Conservation (phyloP, 352 stramenopile genomes). For the Phytophthora podocarpi region DNA sequence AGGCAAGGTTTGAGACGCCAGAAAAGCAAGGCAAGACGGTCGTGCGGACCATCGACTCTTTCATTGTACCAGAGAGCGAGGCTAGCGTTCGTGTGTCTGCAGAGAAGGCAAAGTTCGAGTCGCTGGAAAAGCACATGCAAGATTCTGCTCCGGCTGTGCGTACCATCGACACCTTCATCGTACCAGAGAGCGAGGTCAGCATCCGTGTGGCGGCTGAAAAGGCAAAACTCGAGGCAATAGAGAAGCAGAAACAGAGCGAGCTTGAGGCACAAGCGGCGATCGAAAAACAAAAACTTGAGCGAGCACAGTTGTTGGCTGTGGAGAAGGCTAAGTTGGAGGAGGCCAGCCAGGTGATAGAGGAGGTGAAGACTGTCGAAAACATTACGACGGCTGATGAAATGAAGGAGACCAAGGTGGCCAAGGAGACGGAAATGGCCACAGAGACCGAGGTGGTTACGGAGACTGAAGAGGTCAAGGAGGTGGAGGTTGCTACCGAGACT, state of each 20-base stretch:
- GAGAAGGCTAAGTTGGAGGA: slow-evolving; percentile 25
- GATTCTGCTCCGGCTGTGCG: slow-evolving; percentile 11
- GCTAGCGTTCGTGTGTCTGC: slow-evolving; percentile 27
- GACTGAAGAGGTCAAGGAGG: neutral
- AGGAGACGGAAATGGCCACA: neutral
- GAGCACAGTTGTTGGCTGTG: slow-evolving; percentile 11
- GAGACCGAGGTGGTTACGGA: neutral
- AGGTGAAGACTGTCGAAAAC: neutral
- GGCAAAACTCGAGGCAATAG: slow-evolving; percentile 44
- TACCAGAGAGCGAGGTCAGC: slow-evolving; percentile 39
- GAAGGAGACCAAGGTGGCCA: neutral
- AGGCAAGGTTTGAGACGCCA: slow-evolving; percentile 34
- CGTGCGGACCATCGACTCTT: slow-evolving; percentile 25
- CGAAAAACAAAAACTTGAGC: slow-evolving; percentile 28
- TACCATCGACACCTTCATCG: slow-evolving; percentile 46
- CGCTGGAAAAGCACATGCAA: slow-evolving; percentile 1
- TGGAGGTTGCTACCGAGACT: neutral
- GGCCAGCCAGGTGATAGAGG: neutral
- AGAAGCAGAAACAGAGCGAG: slow-evolving; percentile 46
- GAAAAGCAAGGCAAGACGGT: slow-evolving; percentile 32
- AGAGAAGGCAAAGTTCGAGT: slow-evolving; percentile 31
- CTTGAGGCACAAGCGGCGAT: slow-evolving; percentile 32
- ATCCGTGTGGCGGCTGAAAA: slow-evolving; percentile 49
- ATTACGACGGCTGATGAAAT: neutral
- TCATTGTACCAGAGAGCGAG: slow-evolving; percentile 24